Evolutionary conservation across 768 basidiomycete genomes (phyloP).

Genomic region (Suillus fuscotomentosus): DNA sequence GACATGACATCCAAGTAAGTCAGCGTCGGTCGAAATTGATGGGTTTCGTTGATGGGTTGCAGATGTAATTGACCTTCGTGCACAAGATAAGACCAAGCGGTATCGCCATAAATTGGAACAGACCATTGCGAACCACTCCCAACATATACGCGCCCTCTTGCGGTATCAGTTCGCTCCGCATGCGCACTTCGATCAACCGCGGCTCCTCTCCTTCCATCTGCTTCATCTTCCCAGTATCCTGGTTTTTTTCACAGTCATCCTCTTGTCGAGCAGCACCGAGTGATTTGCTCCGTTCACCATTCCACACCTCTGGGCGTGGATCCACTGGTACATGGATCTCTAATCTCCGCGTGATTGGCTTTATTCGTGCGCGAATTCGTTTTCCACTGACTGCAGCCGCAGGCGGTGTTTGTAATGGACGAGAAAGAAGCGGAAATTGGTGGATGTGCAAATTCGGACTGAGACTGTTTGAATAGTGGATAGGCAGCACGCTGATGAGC

Average conservation of each 20-base stretch:
- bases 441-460: conserved; percentile 70
- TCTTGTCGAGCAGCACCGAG: conserved; percentile 65
- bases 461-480: conserved; percentile 66
- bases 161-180: conserved; percentile 70
- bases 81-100: conserved; percentile 11
- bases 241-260: conserved; percentile 79
- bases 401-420: conserved; percentile 75
- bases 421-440: conserved; percentile 75
- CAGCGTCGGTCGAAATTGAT: conserved; percentile 80
- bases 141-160: conserved; percentile 69
- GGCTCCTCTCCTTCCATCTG: conserved; percentile 52
- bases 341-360: conserved; percentile 56
- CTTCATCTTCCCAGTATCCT: conserved; percentile 46
- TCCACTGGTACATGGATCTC: conserved; percentile 86
- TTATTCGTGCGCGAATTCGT: conserved; percentile 70
- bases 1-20: conserved; percentile 77
- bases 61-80: conserved; percentile 66
- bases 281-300: conserved; percentile 62
- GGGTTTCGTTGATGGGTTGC: conserved; percentile 73
- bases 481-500: conserved; percentile 65
- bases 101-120: conserved; percentile 3
- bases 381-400: conserved; percentile 73
- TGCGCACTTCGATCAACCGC: conserved; percentile 65
- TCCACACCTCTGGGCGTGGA: conserved; percentile 79
- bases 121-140: conserved; percentile 75